Evolutionary conservation across 345 rosid genomes (phyloP).

Genomic region (Salix purpurea): DNA sequence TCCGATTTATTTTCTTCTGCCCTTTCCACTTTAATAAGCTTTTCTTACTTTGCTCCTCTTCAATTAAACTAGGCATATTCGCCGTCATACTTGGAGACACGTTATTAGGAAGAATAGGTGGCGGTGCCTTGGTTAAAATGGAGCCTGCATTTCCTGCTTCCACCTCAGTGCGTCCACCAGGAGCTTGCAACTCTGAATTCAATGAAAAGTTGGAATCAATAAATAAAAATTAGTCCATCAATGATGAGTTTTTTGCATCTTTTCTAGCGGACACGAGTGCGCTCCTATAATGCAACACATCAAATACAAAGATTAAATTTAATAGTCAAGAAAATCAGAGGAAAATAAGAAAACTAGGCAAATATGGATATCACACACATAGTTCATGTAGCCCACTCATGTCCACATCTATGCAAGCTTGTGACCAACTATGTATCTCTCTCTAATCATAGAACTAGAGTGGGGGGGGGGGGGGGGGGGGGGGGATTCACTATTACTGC

Average conservation of each 20-base stretch:
- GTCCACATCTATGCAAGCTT: neutral
- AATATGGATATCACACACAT: neutral
- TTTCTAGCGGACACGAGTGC: neutral
- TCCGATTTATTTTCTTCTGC: slow-evolving; percentile 71
- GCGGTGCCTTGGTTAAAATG: slow-evolving; percentile 34
- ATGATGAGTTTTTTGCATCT: neutral
- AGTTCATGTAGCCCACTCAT: neutral
- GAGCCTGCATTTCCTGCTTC: slow-evolving; percentile 40
- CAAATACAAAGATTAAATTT: neutral
- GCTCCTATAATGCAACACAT: neutral
- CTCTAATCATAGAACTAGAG: neutral
- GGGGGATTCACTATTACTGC: neutral
- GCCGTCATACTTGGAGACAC: slow-evolving; percentile 32
- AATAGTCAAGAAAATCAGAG: neutral
- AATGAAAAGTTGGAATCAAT: slow-evolving; percentile 8
- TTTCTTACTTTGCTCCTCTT: slow-evolving; percentile 54
- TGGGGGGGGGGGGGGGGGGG: no score
- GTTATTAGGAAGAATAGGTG: slow-evolving; percentile 28
- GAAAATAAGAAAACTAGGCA: neutral
- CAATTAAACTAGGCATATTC: slow-evolving; percentile 34
- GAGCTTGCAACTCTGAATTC: slow-evolving; percentile 56
- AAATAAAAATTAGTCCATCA: neutral
- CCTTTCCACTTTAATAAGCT: slow-evolving; percentile 74
- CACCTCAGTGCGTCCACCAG: slow-evolving; percentile 50
- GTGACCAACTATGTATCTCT: neutral